A percentile compares a stretch with the other conserved stretches of the same genome.
Evolutionary conservation across 441 rosid species (phyloP).

Genomic region (Adansonia rubrostipa): DNA sequence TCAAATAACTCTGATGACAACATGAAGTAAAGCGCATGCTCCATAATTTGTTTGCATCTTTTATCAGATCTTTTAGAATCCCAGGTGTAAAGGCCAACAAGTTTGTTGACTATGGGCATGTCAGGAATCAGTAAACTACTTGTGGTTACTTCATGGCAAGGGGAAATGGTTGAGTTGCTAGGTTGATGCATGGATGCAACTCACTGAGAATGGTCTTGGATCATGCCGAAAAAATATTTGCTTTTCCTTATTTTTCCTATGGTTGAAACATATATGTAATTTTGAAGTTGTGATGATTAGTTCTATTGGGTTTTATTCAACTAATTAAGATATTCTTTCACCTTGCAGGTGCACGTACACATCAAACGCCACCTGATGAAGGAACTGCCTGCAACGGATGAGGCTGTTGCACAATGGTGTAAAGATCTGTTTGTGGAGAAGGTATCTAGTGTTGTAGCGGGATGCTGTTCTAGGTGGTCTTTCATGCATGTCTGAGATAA

Average conservation of each 20-base stretch:
- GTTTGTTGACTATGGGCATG: neutral
- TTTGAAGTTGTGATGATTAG: neutral
- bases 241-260: neutral
- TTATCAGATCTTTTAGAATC: neutral
- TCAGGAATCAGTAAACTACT: neutral
- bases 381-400: slow-evolving; percentile 90
- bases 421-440: slow-evolving; percentile 82
- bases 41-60: neutral
- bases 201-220: neutral
- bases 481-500: slow-evolving; percentile 1
- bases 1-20: neutral
- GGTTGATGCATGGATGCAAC: neutral
- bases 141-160: neutral
- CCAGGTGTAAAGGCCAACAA: neutral
- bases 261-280: neutral
- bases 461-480: slow-evolving; percentile 1
- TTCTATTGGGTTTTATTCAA: neutral
- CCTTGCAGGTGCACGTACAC: slow-evolving; percentile 81
- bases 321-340: slow-evolving; percentile 6
- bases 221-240: slow-evolving; percentile 3
- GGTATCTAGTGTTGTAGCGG: slow-evolving; percentile 39
- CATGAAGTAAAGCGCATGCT: neutral
- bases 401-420: slow-evolving; percentile 96
- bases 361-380: slow-evolving; percentile 76
- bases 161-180: neutral